Evolutionary conservation across 306 rosid genomes (phyloP), one percentile per base, ranked within the genome.

Genomic region (Biancaea sappan): DNA sequence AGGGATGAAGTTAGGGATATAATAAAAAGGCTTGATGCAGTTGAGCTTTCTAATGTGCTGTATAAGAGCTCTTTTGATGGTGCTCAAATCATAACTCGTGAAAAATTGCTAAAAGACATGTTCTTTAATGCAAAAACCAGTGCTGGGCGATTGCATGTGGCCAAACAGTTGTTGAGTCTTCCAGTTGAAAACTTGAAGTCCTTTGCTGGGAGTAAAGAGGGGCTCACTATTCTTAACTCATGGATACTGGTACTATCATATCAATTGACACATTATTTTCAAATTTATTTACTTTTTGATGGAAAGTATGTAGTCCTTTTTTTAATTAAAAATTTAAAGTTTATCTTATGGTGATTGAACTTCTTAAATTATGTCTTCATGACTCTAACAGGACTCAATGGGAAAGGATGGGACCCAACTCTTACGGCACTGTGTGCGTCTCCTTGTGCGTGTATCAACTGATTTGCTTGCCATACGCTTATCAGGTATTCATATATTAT

Each of bases 321-420:
- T 81, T 73, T 16, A 52, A 46, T 31, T 56, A 73, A 26, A 46
- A 60, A 54, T 32, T 57, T 29, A 51, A 7, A 40, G 32, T 79
- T 71, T 68, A 63, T 78, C 48, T 54, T 56, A 38, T 37, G 58
- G 65, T 26, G 8, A 77, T 48, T 41, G 2, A 66, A 61, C 64
- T 84, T 79, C 19, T 72, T 72, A 72, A 61, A 63, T 31, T 71
- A 16, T 80, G 66, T 26, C 69, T 81, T 63, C 60, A 43, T 71
- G 34, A 73, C 35, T 66, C 51, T 22, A 47, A 77, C 78, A 95
- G 99, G 99, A 95, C 69, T 95, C 99, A 9, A 87, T 95, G 99
- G 99, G 99, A 75, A 95, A 95, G 90, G 98, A 91, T 71, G 92
- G 97, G 50, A 95, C 99, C 80, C 97, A 92, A 86, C 97, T 95